These are phyloP conservation scores for Grosmannia huntii DNA, from an alignment of 2,329 filamentous ascomycete species.

Conservation along the genomic window DNA sequence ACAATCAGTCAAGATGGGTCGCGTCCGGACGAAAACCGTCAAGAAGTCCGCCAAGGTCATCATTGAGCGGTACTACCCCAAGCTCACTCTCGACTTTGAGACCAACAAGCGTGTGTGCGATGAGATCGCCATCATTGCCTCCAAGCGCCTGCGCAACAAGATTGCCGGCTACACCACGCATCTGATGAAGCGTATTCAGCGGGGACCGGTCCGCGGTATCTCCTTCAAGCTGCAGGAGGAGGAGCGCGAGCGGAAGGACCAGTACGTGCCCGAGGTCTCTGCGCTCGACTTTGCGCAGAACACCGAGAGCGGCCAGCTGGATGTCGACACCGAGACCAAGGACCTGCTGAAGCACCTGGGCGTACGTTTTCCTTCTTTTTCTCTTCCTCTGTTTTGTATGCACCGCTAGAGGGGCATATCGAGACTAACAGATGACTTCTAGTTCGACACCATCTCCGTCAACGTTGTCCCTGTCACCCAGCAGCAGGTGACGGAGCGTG, in stretches of 20 bases:
- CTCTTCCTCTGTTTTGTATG: background rate
- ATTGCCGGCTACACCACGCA: slow-evolving; percentile 96
- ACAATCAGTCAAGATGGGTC: slow-evolving; percentile 50
- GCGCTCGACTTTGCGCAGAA: slow-evolving; percentile 96
- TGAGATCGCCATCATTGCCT: slow-evolving; percentile 99
- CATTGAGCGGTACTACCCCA: slow-evolving; percentile 97
- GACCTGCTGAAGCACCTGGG: slow-evolving; percentile 97
- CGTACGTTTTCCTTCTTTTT: slow-evolving; percentile 54
- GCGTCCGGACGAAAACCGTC: slow-evolving; percentile 57
- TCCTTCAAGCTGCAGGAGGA: slow-evolving; percentile 99
- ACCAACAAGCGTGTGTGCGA: slow-evolving; percentile 87
- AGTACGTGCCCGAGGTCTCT: slow-evolving; percentile 98
- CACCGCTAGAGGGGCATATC: too few species aligned
- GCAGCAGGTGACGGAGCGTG: slow-evolving; percentile 72
- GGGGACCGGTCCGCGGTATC: slow-evolving; percentile 97
- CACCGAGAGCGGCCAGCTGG: slow-evolving; percentile 83
- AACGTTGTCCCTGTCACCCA: slow-evolving; percentile 87
- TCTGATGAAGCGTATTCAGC: slow-evolving; percentile 99
- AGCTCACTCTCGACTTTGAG: slow-evolving; percentile 97
- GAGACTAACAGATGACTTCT: slow-evolving; percentile 5
- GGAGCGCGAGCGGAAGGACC: slow-evolving; percentile 99
- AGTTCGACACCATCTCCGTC: slow-evolving; percentile 98
- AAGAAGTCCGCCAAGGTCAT: slow-evolving; percentile 94
- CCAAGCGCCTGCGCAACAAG: slow-evolving; percentile 99
- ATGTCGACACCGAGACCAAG: slow-evolving; percentile 96